Base-by-base conservation (phyloP, 352 stramenopile genomes). In the Phytophthora citricola region DNA sequence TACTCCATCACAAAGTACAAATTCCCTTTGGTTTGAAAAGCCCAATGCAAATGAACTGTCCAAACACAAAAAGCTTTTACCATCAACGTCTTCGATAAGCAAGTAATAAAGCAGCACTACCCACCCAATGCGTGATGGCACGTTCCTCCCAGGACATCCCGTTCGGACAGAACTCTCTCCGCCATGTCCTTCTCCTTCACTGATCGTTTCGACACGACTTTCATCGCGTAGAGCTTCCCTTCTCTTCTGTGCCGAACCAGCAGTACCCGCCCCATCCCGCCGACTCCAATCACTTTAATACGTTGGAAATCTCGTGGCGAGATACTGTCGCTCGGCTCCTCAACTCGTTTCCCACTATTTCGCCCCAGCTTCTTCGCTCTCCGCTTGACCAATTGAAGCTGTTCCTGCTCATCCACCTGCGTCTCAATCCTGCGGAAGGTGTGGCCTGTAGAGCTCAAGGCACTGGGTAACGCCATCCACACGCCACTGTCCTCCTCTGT, bases 281-380 rank as follows among this genome's bases (percentile, higher is more conserved):
- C 92, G 12, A 95, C 86, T 29, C 92, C 92, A 40, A 98, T 90
- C 43, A 95, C 88, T 61, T 95, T 97, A 26, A 98, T 67, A 36
- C 86, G 79, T 45, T 92, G 87, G 61, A 98, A 98, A 60, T 97
- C 90, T 11, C 69, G 49, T 0, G 70, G 61, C 1, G 77, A 87
- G 43, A 87, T 68, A 3, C 44, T 20, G 34, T 39, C 20, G n/a
- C 14, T 39, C 6, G 22, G 32, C 7, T 15, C n/a, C 12, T 48
- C 8, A 44, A 20, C 26, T 55, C n/a, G 44, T 54, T 49, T 58
- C 7, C 8, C 43, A 34, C 66, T 57, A 47, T 78, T 78, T 14
- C 98, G 74, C 17, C 94, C 95, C 10, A 99, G 75, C 50, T 97
- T 91, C 54, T 95, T 97, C 7, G 74, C 82, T 38, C 82, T 65